Evolutionary conservation across 177 flowering plant species (phyloP).

Genomic region (Vitis hybrid): DNA sequence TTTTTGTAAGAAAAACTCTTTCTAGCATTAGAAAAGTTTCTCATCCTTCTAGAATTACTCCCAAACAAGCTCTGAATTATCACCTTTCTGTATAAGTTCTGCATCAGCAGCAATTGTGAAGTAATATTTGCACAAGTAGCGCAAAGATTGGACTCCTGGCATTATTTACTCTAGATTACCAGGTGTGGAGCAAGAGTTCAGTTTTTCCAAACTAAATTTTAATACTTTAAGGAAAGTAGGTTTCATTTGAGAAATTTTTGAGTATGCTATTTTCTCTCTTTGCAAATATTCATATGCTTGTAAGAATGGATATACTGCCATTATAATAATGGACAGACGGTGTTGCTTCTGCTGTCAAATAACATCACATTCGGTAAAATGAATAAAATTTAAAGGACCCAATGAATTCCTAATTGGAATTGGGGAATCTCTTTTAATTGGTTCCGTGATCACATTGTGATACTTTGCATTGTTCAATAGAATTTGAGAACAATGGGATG

Average conservation of each 20-base stretch:
- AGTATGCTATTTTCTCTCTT: not conserved
- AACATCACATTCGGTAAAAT: not conserved
- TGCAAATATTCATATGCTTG: not conserved
- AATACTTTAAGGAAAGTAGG: not conserved
- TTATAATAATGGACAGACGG: not conserved
- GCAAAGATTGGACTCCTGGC: not conserved
- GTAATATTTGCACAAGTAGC: not conserved
- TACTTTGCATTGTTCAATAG: constrained; percentile 6
- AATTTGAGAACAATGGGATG: constrained; percentile 5
- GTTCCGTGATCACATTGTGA: not conserved
- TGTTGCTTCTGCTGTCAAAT: not conserved
- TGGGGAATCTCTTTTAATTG: constrained; percentile 6
- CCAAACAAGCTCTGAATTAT: not conserved
- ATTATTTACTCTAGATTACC: not conserved
- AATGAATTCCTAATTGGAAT: constrained; percentile 9
- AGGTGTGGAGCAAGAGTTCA: not conserved
- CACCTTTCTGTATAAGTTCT: not conserved
- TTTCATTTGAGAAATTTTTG: not conserved
- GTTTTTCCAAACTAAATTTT: not conserved
- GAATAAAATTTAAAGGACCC: not conserved
- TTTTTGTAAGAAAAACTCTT: too few species aligned
- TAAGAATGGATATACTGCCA: not conserved
- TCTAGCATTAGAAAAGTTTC: too few species aligned
- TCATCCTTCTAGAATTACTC: too few species aligned
- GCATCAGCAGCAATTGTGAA: not conserved